A percentile compares a stretch with the other conserved stretches of the same genome.
These are phyloP conservation scores for Bryum argenteum DNA, from an alignment of 225 moss, liverwort and hornwort genomes.

Conservation along the genomic window DNA sequence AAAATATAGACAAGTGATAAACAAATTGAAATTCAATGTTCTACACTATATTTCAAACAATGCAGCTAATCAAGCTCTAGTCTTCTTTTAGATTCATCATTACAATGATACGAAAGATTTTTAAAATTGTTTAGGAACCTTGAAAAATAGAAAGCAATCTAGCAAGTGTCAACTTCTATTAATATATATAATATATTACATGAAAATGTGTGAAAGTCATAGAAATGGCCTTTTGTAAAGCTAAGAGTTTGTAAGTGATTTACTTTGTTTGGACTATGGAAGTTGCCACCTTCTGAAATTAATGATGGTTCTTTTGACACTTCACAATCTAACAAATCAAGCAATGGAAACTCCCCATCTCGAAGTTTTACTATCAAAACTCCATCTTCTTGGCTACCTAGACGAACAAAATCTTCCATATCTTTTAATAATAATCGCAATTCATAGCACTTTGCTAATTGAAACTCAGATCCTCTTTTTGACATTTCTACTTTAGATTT, in stretches of 20 bases:
- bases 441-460: slow-evolving; percentile 69
- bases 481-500: slow-evolving; percentile 25
- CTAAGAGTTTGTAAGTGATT: background rate
- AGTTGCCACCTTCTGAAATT: background rate
- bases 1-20: no score
- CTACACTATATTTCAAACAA: no score
- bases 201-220: no score
- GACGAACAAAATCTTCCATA: slow-evolving; percentile 85
- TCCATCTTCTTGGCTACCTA: slow-evolving; percentile 79
- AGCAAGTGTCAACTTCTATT: no score
- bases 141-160: no score
- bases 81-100: no score
- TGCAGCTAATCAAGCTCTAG: no score
- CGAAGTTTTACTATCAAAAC: slow-evolving; percentile 62
- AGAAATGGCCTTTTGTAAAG: background rate
- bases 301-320: background rate
- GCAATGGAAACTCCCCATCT: slow-evolving; percentile 70
- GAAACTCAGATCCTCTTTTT: slow-evolving; percentile 48
- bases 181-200: no score
- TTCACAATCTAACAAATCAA: slow-evolving; percentile 83
- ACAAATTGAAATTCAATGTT: no score
- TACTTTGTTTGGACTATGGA: background rate
- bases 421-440: slow-evolving; percentile 70
- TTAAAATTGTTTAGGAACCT: no score
- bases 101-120: no score